Base-by-base conservation (phyloP, 345 rosid species). In the Salix brachista region DNA sequence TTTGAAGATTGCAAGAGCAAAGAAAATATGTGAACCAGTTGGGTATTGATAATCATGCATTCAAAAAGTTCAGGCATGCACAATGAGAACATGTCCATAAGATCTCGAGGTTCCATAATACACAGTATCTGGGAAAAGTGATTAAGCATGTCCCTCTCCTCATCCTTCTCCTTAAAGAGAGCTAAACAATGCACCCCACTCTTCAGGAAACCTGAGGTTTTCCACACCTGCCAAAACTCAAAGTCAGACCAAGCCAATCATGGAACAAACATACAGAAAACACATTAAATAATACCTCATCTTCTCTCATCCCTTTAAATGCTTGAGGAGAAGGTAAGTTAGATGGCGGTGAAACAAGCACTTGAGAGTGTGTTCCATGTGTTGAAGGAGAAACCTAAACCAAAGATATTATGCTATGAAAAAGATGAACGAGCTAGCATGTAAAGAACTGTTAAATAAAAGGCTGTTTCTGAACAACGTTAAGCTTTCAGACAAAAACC, bases 21-120 rank as follows among this genome's bases (percentile, higher is more conserved):
- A 13, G 99, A 93, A 85, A 93, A 96, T 81, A 96, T 94, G 78
- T 88, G 95, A 83, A 94, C 97, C 82, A 96, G 83, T 81, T 94
- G 98, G 68, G 85, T 89, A 83, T 90, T 94, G 84, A 85, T 85
- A 80, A 92, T 91, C 99, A 96, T 93, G 94, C 92, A 90, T 80
- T 96, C 97, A 81, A 96, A 96, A 72, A 96, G 98, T 90, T 88
- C 97, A 70, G 97, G 95, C 97, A 96, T 89, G 75, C 99, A 96
- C 86, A 96, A 84, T 5, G 99, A 92, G 83, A 96, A 96, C 97
- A 96, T 92, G 85, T 96, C 98, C 99, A 94, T 92, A 36, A 94
- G 93, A 89, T 96, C 95, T 78, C 97, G 94, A 67, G 98, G 95
- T 85, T 96, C 99, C 99, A 96, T 91, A 69, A 96, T 92, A 69